Percentiles rank a stretch among this genome's conserved stretches.
phyloP scores from a whole-genome alignment of 352 stramenopile genomes.

The Blastocystis sp. region DNA sequence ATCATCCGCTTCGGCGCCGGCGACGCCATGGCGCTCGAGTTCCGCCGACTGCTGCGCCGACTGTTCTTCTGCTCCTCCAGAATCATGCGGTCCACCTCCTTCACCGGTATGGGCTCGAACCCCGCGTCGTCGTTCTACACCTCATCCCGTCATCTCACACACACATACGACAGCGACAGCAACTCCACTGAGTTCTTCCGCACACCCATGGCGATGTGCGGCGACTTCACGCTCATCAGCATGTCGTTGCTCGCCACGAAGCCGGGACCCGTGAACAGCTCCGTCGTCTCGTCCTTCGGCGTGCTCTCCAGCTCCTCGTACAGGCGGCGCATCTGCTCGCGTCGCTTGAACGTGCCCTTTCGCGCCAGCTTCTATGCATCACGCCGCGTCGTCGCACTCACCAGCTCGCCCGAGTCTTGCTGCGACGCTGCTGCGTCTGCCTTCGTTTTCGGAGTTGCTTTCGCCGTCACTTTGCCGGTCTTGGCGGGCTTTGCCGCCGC shows the following conservation, averaged over 20 bases:
- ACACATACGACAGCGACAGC: conserved; percentile 3
- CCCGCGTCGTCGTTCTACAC: conserved; percentile 20
- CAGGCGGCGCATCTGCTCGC: conserved; percentile 1
- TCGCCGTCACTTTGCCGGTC: too few species aligned
- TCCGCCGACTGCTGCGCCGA: background rate
- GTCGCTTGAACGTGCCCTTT: conserved; percentile 8
- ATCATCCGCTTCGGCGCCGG: background rate
- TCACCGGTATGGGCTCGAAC: conserved; percentile 2
- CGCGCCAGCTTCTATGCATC: background rate
- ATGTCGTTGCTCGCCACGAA: background rate
- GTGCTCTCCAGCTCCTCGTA: background rate
- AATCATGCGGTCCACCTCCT: conserved; percentile 13
- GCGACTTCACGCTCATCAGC: background rate
- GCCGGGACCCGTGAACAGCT: background rate
- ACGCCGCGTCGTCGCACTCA: too few species aligned
- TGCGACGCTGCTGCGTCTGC: too few species aligned
- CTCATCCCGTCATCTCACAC: background rate
- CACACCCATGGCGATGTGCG: background rate
- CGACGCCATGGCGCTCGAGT: background rate
- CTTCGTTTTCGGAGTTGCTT: too few species aligned
- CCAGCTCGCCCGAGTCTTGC: too few species aligned
- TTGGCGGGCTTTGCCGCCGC: too few species aligned
- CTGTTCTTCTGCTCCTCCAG: conserved; percentile 38
- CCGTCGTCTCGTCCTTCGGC: background rate
- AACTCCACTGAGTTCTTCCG: conserved; percentile 6